A percentile compares a stretch with the other conserved stretches of the same genome.
Conservation (phyloP, 306 rosid species). For the Begonia loranthoides region DNA sequence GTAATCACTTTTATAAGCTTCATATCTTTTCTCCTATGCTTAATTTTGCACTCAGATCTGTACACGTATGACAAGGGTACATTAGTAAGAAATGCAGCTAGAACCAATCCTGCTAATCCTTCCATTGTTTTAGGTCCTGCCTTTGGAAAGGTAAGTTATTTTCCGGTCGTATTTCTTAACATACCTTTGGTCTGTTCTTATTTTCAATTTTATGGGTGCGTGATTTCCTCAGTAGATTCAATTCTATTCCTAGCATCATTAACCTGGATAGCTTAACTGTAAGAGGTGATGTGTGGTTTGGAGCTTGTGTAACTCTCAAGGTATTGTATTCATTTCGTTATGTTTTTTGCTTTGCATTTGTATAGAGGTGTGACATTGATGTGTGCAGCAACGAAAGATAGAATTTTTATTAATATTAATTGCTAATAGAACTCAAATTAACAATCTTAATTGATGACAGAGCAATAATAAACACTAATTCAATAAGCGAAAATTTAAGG, state of each 20-base stretch:
- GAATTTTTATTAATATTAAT: too few species aligned
- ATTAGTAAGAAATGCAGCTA: slow-evolving; percentile 45
- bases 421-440: too few species aligned
- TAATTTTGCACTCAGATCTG: slow-evolving; percentile 50
- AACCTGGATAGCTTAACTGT: slow-evolving; percentile 58
- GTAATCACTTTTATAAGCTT: too few species aligned
- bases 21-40: slow-evolving; percentile 4
- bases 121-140: slow-evolving; percentile 55
- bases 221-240: slow-evolving; percentile 52
- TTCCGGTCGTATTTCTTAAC: neutral
- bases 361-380: too few species aligned
- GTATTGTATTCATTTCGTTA: slow-evolving; percentile 18
- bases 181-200: slow-evolving; percentile 8
- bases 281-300: slow-evolving; percentile 73
- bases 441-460: too few species aligned
- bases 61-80: slow-evolving; percentile 35
- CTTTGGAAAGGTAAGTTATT: slow-evolving; percentile 45
- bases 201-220: slow-evolving; percentile 30
- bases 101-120: slow-evolving; percentile 49
- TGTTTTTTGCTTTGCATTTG: too few species aligned
- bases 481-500: too few species aligned
- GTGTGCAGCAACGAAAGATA: too few species aligned
- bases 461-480: too few species aligned
- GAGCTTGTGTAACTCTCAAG: slow-evolving; percentile 48
- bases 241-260: slow-evolving; percentile 44